Evolutionary conservation across 805 yeast species (phyloP).

Genomic region (Debaryomyces maramus): DNA sequence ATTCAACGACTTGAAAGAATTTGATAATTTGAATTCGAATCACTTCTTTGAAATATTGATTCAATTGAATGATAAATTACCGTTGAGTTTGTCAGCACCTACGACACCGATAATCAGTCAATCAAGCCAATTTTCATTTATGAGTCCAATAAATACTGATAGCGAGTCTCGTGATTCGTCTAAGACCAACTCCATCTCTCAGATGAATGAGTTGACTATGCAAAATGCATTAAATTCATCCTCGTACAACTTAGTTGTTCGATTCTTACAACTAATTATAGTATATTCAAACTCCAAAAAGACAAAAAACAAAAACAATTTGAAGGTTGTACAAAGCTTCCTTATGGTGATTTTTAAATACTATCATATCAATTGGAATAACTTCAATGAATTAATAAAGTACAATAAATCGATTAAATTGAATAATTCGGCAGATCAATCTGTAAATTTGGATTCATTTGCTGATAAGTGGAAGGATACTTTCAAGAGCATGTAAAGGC

Average conservation of each 20-base stretch:
- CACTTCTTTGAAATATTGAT: slow-evolving; percentile 33
- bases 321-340: slow-evolving; percentile 33
- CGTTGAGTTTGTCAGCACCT: slow-evolving; percentile 45
- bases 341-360: slow-evolving; percentile 33
- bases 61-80: slow-evolving; percentile 43
- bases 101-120: slow-evolving; percentile 34
- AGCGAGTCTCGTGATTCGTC: neutral
- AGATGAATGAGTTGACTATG: neutral
- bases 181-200: neutral
- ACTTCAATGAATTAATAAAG: slow-evolving; percentile 31
- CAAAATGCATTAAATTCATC: slow-evolving; percentile 22
- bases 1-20: slow-evolving; percentile 29
- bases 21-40: slow-evolving; percentile 30
- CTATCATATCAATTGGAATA: slow-evolving; percentile 45
- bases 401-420: slow-evolving; percentile 37
- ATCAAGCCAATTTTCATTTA: slow-evolving; percentile 4
- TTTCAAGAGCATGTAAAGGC: slow-evolving; percentile 23
- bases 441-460: slow-evolving; percentile 35
- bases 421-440: slow-evolving; percentile 34
- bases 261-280: slow-evolving; percentile 34
- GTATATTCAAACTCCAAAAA: slow-evolving; percentile 36
- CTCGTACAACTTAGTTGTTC: slow-evolving; percentile 28
- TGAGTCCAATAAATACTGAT: neutral
- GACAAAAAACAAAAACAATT: slow-evolving; percentile 27
- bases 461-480: slow-evolving; percentile 38